Base-by-base conservation (phyloP, 73 alveolate species). In the Paramecium tetraurelia region DNA sequence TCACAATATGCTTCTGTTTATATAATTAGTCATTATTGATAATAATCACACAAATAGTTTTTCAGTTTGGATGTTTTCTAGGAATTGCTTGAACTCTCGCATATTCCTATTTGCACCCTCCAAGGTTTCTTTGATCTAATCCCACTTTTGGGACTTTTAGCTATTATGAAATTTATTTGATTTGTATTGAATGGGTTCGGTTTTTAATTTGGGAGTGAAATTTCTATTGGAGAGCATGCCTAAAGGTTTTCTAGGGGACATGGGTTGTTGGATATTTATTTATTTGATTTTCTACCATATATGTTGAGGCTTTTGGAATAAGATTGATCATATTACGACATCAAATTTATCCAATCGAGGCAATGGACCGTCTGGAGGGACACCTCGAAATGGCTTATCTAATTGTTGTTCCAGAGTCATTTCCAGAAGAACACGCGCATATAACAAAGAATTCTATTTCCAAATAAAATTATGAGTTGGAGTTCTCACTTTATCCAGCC, bases 301-400 rank as follows among this genome's bases (percentile, higher is more conserved):
- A 36, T 75, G 57, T 40, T 75, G n/a, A 31, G 87, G 87, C 87
- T 75, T 75, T 75, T 21, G 41, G 41, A 36, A 36, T 33, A 36
- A 21, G 48, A 75, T 53, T 53, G 48, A 75, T 31, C 58, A 36
- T 31, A 75, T 36, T 75, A 75, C 87, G 35, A 75, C 59, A 12
- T 75, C 87, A 75, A 75, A 75, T 75, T 75, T 75, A 75, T 75
- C 87, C 22, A 96, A 93, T 20, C 93, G 86, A 11, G 99, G 98
- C 40, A 97, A 92, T 21, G 98, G 97, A 14, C 97, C 98, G 86
- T 97, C 99, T 1, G 96, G 94, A 20, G 99, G 98, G 83, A 95
- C 92, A 92, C 96, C 96, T 75, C 95, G 93, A 93, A 96, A 97
- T 36, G 99, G 99, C 85, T 95, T 96, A 59, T 93, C 96, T 85